A percentile compares a stretch with the other conserved stretches of the same genome.
These are phyloP conservation scores for Penicillium sp. DNA, from an alignment of 2,329 filamentous ascomycete species.

Conservation along the genomic window DNA sequence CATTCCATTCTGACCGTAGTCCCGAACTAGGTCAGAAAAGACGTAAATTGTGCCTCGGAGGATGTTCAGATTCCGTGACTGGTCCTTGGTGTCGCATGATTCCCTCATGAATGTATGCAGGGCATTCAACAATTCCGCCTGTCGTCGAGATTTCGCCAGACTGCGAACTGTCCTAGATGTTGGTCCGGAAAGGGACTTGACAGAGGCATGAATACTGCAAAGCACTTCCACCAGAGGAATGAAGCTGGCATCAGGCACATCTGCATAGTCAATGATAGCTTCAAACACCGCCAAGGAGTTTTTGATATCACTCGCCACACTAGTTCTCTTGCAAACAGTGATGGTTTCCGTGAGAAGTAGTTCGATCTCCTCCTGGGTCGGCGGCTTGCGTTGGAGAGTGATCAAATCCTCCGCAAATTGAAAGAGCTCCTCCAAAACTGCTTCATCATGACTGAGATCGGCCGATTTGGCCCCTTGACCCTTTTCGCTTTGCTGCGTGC, in stretches of 20 bases:
- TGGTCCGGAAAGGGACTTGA: slow-evolving; percentile 40
- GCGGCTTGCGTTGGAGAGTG: slow-evolving; percentile 39
- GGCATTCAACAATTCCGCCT: slow-evolving; percentile 37
- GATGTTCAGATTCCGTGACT: slow-evolving; percentile 38
- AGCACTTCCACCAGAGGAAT: slow-evolving; percentile 38
- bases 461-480: slow-evolving; percentile 29
- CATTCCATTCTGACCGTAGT: slow-evolving; percentile 38
- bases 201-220: slow-evolving; percentile 43
- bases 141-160: slow-evolving; percentile 37
- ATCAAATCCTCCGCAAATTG: slow-evolving; percentile 42
- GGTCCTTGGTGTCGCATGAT: slow-evolving; percentile 24
- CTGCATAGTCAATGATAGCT: slow-evolving; percentile 39
- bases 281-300: slow-evolving; percentile 41
- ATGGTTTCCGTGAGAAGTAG: slow-evolving; percentile 36
- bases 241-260: slow-evolving; percentile 38
- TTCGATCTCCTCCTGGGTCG: slow-evolving; percentile 34
- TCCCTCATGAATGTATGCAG: slow-evolving; percentile 36
- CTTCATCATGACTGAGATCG: slow-evolving; percentile 32
- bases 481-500: slow-evolving; percentile 38
- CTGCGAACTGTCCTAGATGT: slow-evolving; percentile 42
- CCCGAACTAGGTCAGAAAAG: slow-evolving; percentile 39
- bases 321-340: slow-evolving; percentile 39
- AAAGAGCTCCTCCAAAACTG: slow-evolving; percentile 36
- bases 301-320: slow-evolving; percentile 40
- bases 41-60: slow-evolving; percentile 39